Conservation (phyloP, 139 green algal species). For the Ulvella scutata region DNA sequence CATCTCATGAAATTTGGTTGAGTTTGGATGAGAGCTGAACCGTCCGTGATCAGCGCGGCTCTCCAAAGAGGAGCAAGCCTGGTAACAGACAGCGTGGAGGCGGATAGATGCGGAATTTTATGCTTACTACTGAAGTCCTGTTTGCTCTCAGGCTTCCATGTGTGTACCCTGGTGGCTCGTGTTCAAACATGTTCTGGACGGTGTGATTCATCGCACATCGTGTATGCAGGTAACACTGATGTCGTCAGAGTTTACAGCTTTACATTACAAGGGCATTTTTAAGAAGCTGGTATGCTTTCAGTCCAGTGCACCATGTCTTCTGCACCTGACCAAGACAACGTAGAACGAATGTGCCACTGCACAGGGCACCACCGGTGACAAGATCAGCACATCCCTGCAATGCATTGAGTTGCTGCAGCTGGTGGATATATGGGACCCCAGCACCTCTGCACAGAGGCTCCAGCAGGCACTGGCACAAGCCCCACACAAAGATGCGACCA, state of each 20-base stretch:
- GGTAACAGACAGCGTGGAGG: background rate
- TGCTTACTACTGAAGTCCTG: background rate
- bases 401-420: background rate
- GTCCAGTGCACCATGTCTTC: too few species aligned
- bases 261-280: background rate
- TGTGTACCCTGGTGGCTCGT: background rate
- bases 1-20: too few species aligned
- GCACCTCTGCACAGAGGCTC: background rate
- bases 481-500: background rate
- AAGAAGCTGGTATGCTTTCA: background rate
- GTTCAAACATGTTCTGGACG: too few species aligned
- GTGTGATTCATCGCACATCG: too few species aligned
- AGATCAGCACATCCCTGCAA: background rate
- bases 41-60: too few species aligned
- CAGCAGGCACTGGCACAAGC: background rate
- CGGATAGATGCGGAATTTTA: background rate
- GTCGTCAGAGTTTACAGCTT: background rate
- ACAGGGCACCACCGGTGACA: background rate
- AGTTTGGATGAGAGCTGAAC: too few species aligned
- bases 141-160: background rate
- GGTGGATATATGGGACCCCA: background rate
- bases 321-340: too few species aligned
- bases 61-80: too few species aligned
- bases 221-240: background rate
- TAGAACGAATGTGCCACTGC: too few species aligned